phyloP scores from a whole-genome alignment of 768 basidiomycete species.

The Suillus sp. region DNA sequence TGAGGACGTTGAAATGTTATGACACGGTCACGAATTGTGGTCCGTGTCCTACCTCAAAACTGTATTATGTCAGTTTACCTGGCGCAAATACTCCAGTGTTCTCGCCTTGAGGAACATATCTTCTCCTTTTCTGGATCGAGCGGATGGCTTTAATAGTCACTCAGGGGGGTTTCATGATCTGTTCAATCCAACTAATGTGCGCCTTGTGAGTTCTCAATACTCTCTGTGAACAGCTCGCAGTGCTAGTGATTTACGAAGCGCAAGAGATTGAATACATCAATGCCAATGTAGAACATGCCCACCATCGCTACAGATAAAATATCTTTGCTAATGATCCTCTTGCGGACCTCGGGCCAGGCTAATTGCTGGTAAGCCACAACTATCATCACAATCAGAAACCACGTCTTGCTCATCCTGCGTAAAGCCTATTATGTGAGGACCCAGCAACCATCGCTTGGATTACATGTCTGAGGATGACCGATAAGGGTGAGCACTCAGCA shows the following conservation, averaged over 20 bases:
- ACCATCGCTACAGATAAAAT: neutral
- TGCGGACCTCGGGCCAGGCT: neutral
- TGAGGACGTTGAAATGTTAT: conserved; percentile 61
- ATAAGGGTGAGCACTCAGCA: too few species aligned
- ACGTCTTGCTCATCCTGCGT: neutral
- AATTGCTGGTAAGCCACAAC: neutral
- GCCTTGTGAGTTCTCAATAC: neutral
- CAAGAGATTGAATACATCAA: neutral
- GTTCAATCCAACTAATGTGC: neutral
- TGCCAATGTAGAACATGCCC: neutral
- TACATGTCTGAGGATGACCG: neutral
- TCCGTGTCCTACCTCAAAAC: neutral
- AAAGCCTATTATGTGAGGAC: neutral
- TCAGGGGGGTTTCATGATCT: neutral
- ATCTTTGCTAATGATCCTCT: neutral
- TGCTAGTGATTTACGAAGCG: neutral
- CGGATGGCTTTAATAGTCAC: neutral
- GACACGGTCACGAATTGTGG: conserved; percentile 5
- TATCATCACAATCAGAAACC: neutral
- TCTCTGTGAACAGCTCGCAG: neutral
- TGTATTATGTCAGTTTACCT: neutral
- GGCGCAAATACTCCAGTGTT: neutral
- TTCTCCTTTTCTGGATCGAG: neutral
- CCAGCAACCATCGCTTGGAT: neutral
- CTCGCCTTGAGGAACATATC: neutral